Evolutionary conservation across 1,284 basidiomycete species (phyloP), one percentile per base, ranked within the genome.

Genomic region (Malassezia dermatis): DNA sequence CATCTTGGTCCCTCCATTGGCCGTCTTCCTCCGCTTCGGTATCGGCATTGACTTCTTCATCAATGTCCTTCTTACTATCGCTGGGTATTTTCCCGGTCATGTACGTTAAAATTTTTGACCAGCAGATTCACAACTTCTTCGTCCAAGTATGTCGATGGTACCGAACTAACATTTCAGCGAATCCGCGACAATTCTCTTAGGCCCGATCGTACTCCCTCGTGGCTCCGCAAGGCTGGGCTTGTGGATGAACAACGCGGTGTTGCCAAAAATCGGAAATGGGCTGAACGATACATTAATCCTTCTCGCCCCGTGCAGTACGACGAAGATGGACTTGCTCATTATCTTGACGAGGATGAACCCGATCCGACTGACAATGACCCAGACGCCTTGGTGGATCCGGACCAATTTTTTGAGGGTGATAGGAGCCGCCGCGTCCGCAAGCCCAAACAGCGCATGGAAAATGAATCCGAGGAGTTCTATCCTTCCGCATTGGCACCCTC

Each of bases 21-120:
- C 93, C 59, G 89, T 98, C 37, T 87, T 89, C 28, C 85, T 89
- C 26, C 82, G 93, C 54, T 98, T 98, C 76, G 93, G 93, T 26
- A 83, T 96, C 65, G 90, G 89, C 4, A 78, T 76, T 40, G 93
- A 95, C 76, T 93, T 96, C 76, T 91, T 86, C 81, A 78, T 96
- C 67, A 98, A 98, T 75, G 76, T 89, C 17, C 69, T 96, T 64
- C 77, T 93, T 48, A 94, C 89, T 28, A 81, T 95, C 56, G 85
- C 83, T 72, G 93, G 93, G 26, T 72, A 71, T 51, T 63, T 72
- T 56, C 66, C 60, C 8, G 58, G 60, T 51, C 88, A 90, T 71
- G 81, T 56, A 51, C 45, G 53, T 55, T 19, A 10, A 13, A 15
- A 11, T 7, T 8, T 47, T 34, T 34, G 19, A 43, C 34, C 11